Evolutionary conservation across 176 grass and related monocot genomes (phyloP).

Genomic region (Aegilops speltoides): DNA sequence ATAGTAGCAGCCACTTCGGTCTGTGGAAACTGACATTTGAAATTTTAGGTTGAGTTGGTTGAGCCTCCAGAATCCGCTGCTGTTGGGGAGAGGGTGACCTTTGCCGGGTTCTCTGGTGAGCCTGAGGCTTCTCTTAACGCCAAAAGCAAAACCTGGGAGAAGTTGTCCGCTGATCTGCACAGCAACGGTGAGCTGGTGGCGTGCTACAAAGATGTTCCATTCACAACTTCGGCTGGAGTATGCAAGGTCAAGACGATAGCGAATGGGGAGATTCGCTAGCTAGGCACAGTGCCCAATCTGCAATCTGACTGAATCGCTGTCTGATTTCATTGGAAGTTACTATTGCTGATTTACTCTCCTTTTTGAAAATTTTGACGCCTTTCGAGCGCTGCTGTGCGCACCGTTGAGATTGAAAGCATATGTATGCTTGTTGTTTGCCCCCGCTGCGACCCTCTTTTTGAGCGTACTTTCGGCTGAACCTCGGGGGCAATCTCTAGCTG

Average conservation of each 20-base stretch:
- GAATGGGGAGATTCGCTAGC: conserved; percentile 78
- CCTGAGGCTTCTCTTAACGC: conserved; percentile 69
- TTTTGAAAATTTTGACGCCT: not conserved
- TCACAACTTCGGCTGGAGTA: conserved; percentile 69
- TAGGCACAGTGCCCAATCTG: conserved; percentile 12
- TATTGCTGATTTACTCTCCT: not conserved
- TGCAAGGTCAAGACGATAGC: conserved; percentile 72
- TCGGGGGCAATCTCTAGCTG: too few relatives aligned
- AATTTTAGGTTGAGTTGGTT: conserved; percentile 76
- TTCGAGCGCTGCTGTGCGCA: not conserved
- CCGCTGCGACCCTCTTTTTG: too few relatives aligned
- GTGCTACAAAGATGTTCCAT: conserved; percentile 69
- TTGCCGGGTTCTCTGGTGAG: conserved; percentile 67
- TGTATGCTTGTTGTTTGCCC: too few relatives aligned
- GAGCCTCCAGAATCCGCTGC: conserved; percentile 66
- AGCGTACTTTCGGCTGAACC: too few relatives aligned
- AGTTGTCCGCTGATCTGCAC: conserved; percentile 65
- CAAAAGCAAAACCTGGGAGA: conserved; percentile 92
- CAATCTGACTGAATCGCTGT: not conserved
- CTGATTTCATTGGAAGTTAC: conserved; percentile 7
- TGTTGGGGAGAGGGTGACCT: conserved; percentile 68
- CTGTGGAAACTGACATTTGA: not conserved
- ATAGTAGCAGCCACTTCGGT: not conserved
- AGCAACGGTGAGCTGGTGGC: conserved; percentile 67
- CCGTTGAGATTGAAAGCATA: not conserved